phyloP scores from a whole-genome alignment of 331 rosid genomes.

The Quercus phellos region DNA sequence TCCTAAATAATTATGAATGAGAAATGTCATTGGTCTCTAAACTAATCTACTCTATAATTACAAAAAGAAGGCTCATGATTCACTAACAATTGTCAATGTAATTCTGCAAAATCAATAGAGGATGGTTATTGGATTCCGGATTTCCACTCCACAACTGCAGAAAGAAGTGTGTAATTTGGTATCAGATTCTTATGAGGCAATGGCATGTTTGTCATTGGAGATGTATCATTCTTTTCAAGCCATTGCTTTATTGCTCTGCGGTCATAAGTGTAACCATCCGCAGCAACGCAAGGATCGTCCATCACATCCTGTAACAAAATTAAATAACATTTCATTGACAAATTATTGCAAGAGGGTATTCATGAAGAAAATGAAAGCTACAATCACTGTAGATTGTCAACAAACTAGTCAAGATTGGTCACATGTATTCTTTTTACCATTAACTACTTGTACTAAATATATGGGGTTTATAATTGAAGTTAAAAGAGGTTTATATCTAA shows the following conservation, averaged over 20 bases:
- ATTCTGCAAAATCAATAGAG: neutral
- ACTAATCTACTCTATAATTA: neutral
- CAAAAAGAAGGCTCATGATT: neutral
- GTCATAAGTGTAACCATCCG: constrained; percentile 90
- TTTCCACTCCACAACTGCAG: constrained; percentile 94
- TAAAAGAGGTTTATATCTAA: neutral
- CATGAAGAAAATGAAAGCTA: neutral
- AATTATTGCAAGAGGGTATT: neutral
- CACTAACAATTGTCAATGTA: neutral
- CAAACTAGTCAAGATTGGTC: too few species aligned
- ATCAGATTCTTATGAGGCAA: constrained; percentile 61
- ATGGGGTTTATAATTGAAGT: neutral
- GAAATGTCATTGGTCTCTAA: neutral
- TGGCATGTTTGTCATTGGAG: constrained; percentile 74
- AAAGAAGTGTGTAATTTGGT: constrained; percentile 74
- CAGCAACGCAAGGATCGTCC: constrained; percentile 90
- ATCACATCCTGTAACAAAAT: constrained; percentile 64
- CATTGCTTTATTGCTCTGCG: constrained; percentile 64
- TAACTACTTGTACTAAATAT: too few species aligned
- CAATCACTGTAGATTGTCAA: too few species aligned
- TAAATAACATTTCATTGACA: neutral
- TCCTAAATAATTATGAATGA: neutral
- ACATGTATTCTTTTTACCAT: too few species aligned
- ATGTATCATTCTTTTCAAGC: constrained; percentile 52
- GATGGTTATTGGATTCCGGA: constrained; percentile 27